Conservation (phyloP, 106 monocot genomes). For the Iris macrosiphon region DNA sequence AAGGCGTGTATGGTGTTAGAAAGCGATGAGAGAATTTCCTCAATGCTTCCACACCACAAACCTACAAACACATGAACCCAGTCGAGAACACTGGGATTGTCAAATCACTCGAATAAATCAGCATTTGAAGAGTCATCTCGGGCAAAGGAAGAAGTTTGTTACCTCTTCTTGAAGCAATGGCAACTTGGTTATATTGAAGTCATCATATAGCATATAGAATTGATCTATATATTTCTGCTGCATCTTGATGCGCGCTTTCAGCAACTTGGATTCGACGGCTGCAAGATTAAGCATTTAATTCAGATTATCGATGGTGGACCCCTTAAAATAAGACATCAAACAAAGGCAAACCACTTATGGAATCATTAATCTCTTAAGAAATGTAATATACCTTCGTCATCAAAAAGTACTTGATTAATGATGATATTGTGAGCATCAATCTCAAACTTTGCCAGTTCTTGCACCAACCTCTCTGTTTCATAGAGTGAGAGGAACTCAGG, state of each 20-base stretch:
- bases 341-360: neutral
- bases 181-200: conserved; percentile 86
- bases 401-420: conserved; percentile 65
- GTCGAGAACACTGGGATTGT: no score
- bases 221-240: conserved; percentile 92
- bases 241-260: conserved; percentile 77
- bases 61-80: conserved; percentile 50
- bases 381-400: conserved; percentile 44
- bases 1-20: conserved; percentile 52
- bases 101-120: no score
- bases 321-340: neutral
- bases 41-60: conserved; percentile 73
- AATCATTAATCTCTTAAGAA: neutral
- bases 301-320: no score
- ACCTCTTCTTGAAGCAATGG: conserved; percentile 92
- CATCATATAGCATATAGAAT: conserved; percentile 88
- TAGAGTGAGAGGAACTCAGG: conserved; percentile 70
- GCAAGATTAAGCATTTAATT: conserved; percentile 1
- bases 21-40: conserved; percentile 65
- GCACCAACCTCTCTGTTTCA: conserved; percentile 60
- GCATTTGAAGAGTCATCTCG: no score
- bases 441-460: conserved; percentile 65
- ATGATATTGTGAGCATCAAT: conserved; percentile 69
- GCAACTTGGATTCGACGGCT: conserved; percentile 75
- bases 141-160: neutral